Evolutionary conservation across 768 basidiomycete species (phyloP).

Genomic region (Hypsizygus marmoreus): DNA sequence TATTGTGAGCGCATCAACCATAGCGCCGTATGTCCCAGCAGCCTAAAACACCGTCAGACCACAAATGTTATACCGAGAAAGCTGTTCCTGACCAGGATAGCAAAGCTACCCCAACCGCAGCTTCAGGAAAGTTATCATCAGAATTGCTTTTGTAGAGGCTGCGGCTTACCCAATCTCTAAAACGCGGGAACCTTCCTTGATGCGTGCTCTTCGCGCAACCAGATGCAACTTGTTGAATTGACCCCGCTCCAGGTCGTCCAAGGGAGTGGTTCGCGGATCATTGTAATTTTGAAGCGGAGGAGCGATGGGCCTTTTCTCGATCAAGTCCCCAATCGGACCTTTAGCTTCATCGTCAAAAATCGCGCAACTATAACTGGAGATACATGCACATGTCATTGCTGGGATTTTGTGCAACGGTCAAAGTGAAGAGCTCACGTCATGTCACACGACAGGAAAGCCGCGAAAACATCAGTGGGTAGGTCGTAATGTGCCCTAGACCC

Average conservation of each 20-base stretch:
- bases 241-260: slow-evolving; percentile 12
- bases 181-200: slow-evolving; percentile 7
- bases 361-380: slow-evolving; percentile 10
- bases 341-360: slow-evolving; percentile 11
- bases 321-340: slow-evolving; percentile 9
- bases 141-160: background rate
- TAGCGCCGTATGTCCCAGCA: slow-evolving; percentile 47
- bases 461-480: slow-evolving; percentile 3
- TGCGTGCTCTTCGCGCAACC: slow-evolving; percentile 9
- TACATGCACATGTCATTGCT: too few species aligned
- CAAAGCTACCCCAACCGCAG: slow-evolving; percentile 11
- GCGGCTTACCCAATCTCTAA: slow-evolving; percentile 11
- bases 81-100: slow-evolving; percentile 8
- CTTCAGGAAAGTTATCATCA: background rate
- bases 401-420: too few species aligned
- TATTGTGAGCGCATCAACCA: slow-evolving; percentile 67
- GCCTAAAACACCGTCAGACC: slow-evolving; percentile 7
- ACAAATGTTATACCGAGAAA: too few species aligned
- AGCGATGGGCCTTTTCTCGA: slow-evolving; percentile 6
- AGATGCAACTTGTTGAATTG: slow-evolving; percentile 14
- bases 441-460: slow-evolving; percentile 12
- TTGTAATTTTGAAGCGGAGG: slow-evolving; percentile 4
- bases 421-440: slow-evolving; percentile 7
- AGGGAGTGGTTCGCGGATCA: slow-evolving; percentile 3
- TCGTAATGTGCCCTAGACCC: slow-evolving; percentile 10